phyloP scores from a whole-genome alignment of 176 grass and related monocot species.

The Paspalum notatum region DNA sequence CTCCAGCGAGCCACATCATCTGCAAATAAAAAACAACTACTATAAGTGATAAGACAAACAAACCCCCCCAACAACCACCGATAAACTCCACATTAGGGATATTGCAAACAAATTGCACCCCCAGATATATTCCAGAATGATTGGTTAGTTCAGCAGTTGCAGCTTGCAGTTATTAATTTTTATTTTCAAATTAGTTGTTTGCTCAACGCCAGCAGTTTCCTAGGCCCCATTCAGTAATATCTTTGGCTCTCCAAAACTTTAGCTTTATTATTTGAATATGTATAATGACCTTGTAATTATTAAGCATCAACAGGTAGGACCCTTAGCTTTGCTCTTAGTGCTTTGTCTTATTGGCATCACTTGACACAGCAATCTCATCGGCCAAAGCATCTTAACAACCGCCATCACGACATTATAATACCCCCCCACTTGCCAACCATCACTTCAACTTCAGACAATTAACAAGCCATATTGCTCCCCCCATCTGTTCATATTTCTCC shows the following conservation, averaged over 20 bases:
- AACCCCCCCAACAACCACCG: background rate
- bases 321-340: constrained; percentile 22
- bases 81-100: constrained; percentile 16
- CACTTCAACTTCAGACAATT: constrained; percentile 33
- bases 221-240: background rate
- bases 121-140: background rate
- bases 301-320: constrained; percentile 36
- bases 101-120: background rate
- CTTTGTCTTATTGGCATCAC: constrained; percentile 46
- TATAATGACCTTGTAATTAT: constrained; percentile 33
- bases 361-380: constrained; percentile 44
- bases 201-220: background rate
- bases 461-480: background rate
- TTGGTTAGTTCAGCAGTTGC: constrained; percentile 1
- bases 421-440: constrained; percentile 48
- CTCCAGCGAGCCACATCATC: background rate
- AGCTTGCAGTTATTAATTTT: background rate
- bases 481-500: background rate
- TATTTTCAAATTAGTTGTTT: background rate
- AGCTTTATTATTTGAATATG: constrained; percentile 12
- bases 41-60: background rate
- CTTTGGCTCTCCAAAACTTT: constrained; percentile 23
- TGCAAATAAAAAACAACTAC: background rate
- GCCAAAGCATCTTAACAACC: constrained; percentile 51
- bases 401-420: constrained; percentile 27